Base-by-base conservation (phyloP, 352 stramenopile species). In the Phytophthora sojae region DNA sequence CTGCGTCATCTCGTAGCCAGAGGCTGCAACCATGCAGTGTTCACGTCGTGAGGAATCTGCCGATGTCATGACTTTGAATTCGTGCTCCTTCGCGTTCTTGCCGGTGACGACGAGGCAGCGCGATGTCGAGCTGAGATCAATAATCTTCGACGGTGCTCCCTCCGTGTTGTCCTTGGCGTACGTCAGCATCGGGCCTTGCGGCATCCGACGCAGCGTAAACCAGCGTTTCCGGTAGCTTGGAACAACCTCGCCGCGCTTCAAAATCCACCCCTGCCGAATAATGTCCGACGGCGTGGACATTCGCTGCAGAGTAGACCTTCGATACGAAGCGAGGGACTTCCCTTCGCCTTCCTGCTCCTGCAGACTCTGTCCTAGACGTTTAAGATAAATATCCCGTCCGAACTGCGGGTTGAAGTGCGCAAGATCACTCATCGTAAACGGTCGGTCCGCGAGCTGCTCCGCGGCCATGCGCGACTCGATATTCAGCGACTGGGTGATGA, bases 31-130 rank as follows among this genome's bases (percentile, higher is more conserved):
- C 42, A 93, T 74, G 29, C 79, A 81, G 52, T 82, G 92, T 71
- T 96, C 89, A 25, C 82, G 76, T 8, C 85, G 68, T 4, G 82
- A 84, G 6, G 82, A 85, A 67, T 95, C 89, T 5, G 86, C 85
- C 30, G 87, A 95, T 11, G 89, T 96, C 50, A 91, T 66, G 21
- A 96, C 73, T 53, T 85, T 84, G 57, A 96, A 96, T 65, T 93
- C 81, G 71, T 95, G 61, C 35, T 94, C 82, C 55, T 90, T 86
- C 1, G 76, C 74, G 14, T 76, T 70, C 58, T 91, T 93, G n/a
- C 74, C 66, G 3, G 80, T 79, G 44, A 78, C 74, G 4, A 92
- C 75, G 21, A 91, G 42, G 51, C 87, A 94, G 15, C 88, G 81
- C 3, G 89, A 92, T 44, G 87, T 96, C 2, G 87, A 93, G 51